These are phyloP conservation scores for Eucalyptus marginata DNA, from an alignment of 345 rosid species.

Conservation along the genomic window DNA sequence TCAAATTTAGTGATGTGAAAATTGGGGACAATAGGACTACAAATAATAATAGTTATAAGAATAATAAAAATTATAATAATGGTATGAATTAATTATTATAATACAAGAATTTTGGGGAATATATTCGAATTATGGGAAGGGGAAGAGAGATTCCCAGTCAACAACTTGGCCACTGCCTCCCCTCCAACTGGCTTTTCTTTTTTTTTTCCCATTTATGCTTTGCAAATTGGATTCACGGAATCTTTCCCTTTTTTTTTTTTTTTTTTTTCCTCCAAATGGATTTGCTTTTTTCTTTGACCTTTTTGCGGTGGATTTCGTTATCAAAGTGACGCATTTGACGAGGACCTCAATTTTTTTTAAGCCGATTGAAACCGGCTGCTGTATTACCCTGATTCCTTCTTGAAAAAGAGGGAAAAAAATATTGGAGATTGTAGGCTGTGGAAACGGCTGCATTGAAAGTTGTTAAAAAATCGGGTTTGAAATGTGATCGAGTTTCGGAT, in stretches of 20 bases:
- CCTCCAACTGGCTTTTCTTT: too few species aligned
- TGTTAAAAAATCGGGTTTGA: background rate
- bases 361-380: too few species aligned
- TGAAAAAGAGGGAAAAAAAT: background rate
- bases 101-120: background rate
- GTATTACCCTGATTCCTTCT: background rate
- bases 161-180: background rate
- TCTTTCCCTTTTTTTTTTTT: background rate
- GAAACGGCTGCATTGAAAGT: background rate
- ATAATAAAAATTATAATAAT: background rate
- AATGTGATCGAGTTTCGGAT: background rate
- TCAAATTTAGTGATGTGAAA: background rate
- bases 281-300: background rate
- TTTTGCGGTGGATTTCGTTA: background rate
- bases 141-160: background rate
- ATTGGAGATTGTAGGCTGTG: background rate
- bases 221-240: background rate
- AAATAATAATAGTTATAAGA: background rate
- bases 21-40: background rate
- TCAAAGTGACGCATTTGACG: background rate
- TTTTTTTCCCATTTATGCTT: background rate
- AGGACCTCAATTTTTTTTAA: background rate
- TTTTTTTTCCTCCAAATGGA: background rate
- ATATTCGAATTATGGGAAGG: background rate
- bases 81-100: background rate